Evolutionary conservation across 306 rosid genomes (phyloP).

Genomic region (Casuarina equisetifolia): DNA sequence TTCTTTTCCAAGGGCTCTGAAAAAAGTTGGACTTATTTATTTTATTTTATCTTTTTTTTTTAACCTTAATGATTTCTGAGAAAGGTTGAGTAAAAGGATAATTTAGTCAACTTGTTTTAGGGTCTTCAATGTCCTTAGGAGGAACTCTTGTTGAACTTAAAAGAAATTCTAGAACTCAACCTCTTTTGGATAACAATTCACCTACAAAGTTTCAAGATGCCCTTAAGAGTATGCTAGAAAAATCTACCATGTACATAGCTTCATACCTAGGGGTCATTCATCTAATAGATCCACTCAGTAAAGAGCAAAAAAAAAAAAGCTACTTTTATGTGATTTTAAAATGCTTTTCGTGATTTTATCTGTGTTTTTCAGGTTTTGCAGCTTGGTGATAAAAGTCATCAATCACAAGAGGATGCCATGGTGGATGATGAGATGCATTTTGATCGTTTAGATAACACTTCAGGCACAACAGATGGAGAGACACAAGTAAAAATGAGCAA

Average conservation of each 20-base stretch:
- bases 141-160: not conserved
- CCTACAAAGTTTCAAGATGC: not conserved
- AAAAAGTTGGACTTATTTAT: not conserved
- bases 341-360: constrained; percentile 13
- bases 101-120: not conserved
- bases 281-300: constrained; percentile 2
- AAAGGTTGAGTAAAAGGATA: not conserved
- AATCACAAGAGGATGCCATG: constrained; percentile 37
- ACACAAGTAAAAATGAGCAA: constrained; percentile 28
- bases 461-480: constrained; percentile 22
- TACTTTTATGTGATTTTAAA: constrained; percentile 17
- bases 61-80: not conserved
- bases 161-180: not conserved
- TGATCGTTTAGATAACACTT: constrained; percentile 38
- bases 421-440: constrained; percentile 37
- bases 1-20: not conserved
- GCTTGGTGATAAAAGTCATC: constrained; percentile 43
- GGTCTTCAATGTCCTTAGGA: not conserved
- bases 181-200: not conserved
- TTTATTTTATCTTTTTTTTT: not conserved
- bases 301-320: not conserved
- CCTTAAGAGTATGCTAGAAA: not conserved
- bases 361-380: constrained; percentile 55
- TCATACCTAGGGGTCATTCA: not conserved
- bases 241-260: not conserved